Base-by-base conservation (phyloP, 1,284 basidiomycete genomes). In the Trichosporon faecale region DNA sequence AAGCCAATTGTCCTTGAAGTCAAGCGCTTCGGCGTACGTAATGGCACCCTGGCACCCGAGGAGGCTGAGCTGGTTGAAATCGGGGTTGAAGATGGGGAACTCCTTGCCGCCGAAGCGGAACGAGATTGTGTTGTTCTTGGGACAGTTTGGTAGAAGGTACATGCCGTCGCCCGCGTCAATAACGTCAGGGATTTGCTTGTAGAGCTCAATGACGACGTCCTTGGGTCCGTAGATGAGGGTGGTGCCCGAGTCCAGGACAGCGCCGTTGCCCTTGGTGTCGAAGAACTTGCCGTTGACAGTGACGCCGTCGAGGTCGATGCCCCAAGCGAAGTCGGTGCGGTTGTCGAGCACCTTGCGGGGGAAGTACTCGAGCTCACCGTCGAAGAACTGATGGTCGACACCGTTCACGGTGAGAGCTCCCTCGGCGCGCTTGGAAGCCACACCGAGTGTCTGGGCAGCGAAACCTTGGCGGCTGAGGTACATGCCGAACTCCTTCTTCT, bases 401-500 rank as follows among this genome's bases (percentile, higher is more conserved):
- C 69, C 72, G 18, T 66, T 31, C 46, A 95, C 88, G 1, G 88
- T 90, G 74, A 94, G 90, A 0, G 87, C 87, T 11, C 93, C 93
- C 6, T 87, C 85, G 77, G 91, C 89, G 49, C 21, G 49, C 23
- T 23, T 52, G 8, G 49, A 52, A 5, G 4, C 14, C 7, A 52
- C 49, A 12, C 18, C 8, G 21, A 11, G 9, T 9, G 3, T 9
- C 21, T 52, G 21, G 11, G 49, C 49, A 11, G 18, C 18, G 14
- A 23, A 23, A 23, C 49, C 49, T 21, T 18, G 57, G 16, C 91
- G 87, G 21, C 90, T 90, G 35, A 95, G 85, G 73, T 91, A 89
- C 80, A 95, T 93, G 0, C 88, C 88, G 88, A 96, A 94, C 21
- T 93, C 76, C 0, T 91, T 90, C 11, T 87, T 77, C 67, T 89